Percentiles rank a stretch among this genome's conserved stretches.
These are phyloP conservation scores for Scytalidium sp. DNA, from an alignment of 2,329 filamentous ascomycete species.

Conservation along the genomic window DNA sequence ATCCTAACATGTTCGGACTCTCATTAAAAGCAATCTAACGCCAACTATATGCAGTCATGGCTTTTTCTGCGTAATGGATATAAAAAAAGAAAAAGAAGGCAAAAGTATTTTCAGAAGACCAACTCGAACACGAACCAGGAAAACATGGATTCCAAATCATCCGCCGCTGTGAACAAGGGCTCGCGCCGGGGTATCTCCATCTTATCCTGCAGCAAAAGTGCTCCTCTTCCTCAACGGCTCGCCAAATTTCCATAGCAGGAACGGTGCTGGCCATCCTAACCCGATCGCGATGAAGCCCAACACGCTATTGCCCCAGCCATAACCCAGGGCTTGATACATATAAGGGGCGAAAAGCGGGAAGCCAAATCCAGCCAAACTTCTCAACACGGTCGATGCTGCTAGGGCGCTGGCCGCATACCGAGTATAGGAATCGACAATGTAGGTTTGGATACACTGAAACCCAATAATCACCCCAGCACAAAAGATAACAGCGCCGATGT, in stretches of 20 bases:
- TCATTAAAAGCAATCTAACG: too few species aligned
- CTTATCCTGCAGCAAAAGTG: conserved; percentile 32
- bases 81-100: too few species aligned
- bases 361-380: conserved; percentile 24
- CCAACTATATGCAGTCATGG: too few species aligned
- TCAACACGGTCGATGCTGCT: conserved; percentile 30
- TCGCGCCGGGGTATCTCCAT: background rate
- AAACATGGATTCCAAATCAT: too few species aligned
- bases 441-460: conserved; percentile 38
- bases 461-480: conserved; percentile 40
- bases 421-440: conserved; percentile 50
- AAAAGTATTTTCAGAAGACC: too few species aligned
- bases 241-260: conserved; percentile 39
- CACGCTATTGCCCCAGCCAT: conserved; percentile 45
- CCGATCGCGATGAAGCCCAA: conserved; percentile 48
- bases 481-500: conserved; percentile 51
- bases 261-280: conserved; percentile 47
- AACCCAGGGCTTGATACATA: conserved; percentile 31
- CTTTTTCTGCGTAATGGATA: too few species aligned
- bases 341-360: conserved; percentile 26
- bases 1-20: too few species aligned
- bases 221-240: conserved; percentile 36
- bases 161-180: too few species aligned
- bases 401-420: conserved; percentile 34
- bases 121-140: too few species aligned